Base-by-base conservation (phyloP, 1,284 basidiomycete species). In the Coniferiporia weirii region DNA sequence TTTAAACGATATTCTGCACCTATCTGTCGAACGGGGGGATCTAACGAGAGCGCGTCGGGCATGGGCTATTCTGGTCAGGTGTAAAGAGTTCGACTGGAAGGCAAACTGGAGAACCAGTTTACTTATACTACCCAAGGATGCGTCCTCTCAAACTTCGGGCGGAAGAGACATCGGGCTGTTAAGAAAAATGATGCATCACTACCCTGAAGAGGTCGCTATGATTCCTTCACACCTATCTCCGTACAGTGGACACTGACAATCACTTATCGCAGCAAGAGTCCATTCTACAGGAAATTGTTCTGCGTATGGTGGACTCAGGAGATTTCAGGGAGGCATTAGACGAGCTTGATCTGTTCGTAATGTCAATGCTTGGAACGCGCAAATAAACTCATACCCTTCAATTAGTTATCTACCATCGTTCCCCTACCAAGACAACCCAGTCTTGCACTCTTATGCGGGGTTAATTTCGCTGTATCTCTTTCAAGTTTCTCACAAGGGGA, bases 391-490 rank as follows among this genome's bases (percentile, higher is more conserved):
- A 54, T n/a, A 34, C 17, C 61, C 5, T 63, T 1, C 60, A 45
- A 54, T 40, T 64, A 95, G 91, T 36, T 95, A 91, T 69, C 78
- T 95, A 10, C 85, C 90, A 0, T 88, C 89, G 1, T 87, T 89
- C 69, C 93, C 93, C 0, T 95, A 88, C 73, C 84, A 87, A 67
- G 87, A 92, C 63, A 90, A 91, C 61, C 79, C 87, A 1, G 73
- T 84, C 1, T 75, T 95, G 40, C 91, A 95, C 67, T 76, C 84
- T 7, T 94, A 95, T 64, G 92, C 92, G 2, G 93, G 91, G 2
- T 72, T 95, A 61, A 72, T 92, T 9, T 81, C 78, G 43, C 75
- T 93, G 19, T 81, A 84, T 65, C 71, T 82, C 17, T 78, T 83
- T 17, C 83, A 83, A 7, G 19, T 17, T 36, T 40, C 34, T 27